Evolutionary conservation across 345 rosid species (phyloP).

Genomic region (Camelina hispida): DNA sequence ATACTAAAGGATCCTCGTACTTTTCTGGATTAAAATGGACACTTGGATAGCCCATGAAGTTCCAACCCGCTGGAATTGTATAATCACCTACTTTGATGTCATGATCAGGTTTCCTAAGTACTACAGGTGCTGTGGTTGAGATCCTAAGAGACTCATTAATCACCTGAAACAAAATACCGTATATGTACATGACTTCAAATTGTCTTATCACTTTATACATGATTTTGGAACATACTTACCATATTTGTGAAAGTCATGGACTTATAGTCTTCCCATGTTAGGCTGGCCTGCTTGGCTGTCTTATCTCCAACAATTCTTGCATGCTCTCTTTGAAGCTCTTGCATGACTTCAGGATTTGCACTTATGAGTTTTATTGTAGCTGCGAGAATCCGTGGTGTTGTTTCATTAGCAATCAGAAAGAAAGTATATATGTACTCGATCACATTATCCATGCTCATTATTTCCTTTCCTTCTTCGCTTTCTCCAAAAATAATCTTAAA

Average conservation of each 20-base stretch:
- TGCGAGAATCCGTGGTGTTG: slow-evolving; percentile 15
- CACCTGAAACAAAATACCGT: slow-evolving; percentile 12
- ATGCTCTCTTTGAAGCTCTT: slow-evolving; percentile 34
- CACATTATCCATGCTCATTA: not conserved
- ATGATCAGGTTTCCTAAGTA: slow-evolving; percentile 21
- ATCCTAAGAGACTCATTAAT: slow-evolving; percentile 32
- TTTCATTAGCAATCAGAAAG: slow-evolving; percentile 30
- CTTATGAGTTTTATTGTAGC: slow-evolving; percentile 27
- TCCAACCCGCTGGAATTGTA: slow-evolving; percentile 36
- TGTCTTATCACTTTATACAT: not conserved
- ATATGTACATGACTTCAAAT: not conserved
- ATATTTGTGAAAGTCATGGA: slow-evolving; percentile 43
- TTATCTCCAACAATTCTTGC: not conserved
- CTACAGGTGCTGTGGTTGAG: slow-evolving; percentile 12
- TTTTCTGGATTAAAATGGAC: slow-evolving; percentile 24
- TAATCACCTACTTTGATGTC: slow-evolving; percentile 3
- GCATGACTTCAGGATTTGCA: slow-evolving; percentile 21
- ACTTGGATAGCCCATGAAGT: slow-evolving; percentile 14
- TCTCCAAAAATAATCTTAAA: slow-evolving; percentile 20
- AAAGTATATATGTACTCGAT: slow-evolving; percentile 17
- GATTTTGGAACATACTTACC: slow-evolving; percentile 1
- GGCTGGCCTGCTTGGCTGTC: not conserved
- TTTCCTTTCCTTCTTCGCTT: not conserved
- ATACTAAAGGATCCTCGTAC: slow-evolving; percentile 24
- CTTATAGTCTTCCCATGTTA: slow-evolving; percentile 38